Evolutionary conservation across 352 stramenopile species (phyloP), one percentile per base, ranked within the genome.

Genomic region (Plasmopara muralis): DNA sequence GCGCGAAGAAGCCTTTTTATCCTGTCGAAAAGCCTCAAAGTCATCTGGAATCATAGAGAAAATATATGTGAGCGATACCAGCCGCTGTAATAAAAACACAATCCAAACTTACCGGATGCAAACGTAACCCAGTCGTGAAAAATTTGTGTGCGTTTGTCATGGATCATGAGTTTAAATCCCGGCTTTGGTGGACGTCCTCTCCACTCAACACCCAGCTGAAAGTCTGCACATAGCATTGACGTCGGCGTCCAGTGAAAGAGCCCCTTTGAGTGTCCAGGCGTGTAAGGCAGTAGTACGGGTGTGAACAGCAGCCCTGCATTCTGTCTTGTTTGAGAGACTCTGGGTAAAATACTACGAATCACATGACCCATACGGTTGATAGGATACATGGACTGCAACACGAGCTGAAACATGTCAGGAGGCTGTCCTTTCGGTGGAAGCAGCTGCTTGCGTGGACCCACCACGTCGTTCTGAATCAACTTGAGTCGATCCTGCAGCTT

Each of bases 41-140:
- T 85, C 77, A 42, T 93, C 81, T 81, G 9, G 39, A 43, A 14
- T 6, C 43, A 47, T 25, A 38, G 5, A 47, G 2, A 18, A 12
- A 10, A 37, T 12, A 47, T 13, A n/a, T 7, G 29, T 37, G 10
- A 53, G 16, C 12, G 37, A 16, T 20, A 29, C 3, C 14, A 1
- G 16, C 40, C 46, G 8, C 12, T 14, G n/a, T 25, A 0, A 45
- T 28, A 18, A 34, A 20, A 15, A 30, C 8, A 15, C 37, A 8
- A 12, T 25, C n/a, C 47, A 1, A 15, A 38, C 28, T 10, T 65
- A 89, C 79, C 79, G 60, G 68, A 53, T n/a, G 81, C 56, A 57
- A 94, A 86, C 9, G 81, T 91, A 62, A 94, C 81, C 83, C 83
- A 94, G 62, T 94, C 83, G 47, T 92, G 81, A 53, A 92, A 94